These are phyloP conservation scores for Anthostomella pinea DNA, from an alignment of 2,329 filamentous ascomycete genomes.

Conservation along the genomic window DNA sequence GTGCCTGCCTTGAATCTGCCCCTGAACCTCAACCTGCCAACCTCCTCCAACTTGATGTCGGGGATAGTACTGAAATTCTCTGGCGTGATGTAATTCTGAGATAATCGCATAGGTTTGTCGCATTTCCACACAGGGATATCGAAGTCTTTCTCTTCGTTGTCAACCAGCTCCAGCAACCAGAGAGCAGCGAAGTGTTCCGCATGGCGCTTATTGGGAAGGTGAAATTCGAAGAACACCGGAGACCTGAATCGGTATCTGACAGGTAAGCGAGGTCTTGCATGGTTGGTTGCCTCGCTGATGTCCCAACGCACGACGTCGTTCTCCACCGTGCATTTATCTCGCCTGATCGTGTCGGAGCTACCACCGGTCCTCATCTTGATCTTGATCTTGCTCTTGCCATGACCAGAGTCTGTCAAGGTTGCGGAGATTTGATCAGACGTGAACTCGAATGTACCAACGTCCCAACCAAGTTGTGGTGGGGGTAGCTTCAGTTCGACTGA, in stretches of 20 bases:
- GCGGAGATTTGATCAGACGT: slow-evolving; percentile 67
- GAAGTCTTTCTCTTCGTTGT: slow-evolving; percentile 73
- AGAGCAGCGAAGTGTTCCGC: slow-evolving; percentile 74
- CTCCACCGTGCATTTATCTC: slow-evolving; percentile 60
- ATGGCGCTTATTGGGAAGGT: slow-evolving; percentile 64
- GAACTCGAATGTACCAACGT: slow-evolving; percentile 93
- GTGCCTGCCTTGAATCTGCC: slow-evolving; percentile 87
- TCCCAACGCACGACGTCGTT: slow-evolving; percentile 51
- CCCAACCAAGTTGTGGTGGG: slow-evolving; percentile 85
- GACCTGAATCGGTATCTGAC: slow-evolving; percentile 89
- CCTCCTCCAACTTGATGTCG: slow-evolving; percentile 72
- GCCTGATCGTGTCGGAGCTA: slow-evolving; percentile 67
- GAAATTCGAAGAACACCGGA: slow-evolving; percentile 85
- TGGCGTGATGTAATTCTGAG: slow-evolving; percentile 89
- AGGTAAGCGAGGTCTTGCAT: slow-evolving; percentile 65
- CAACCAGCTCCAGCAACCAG: slow-evolving; percentile 82
- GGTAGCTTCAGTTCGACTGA: slow-evolving; percentile 83
- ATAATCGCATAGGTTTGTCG: slow-evolving; percentile 68
- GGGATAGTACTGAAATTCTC: slow-evolving; percentile 68
- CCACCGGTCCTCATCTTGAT: slow-evolving; percentile 81
- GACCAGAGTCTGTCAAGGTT: slow-evolving; percentile 55
- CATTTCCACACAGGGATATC: slow-evolving; percentile 92
- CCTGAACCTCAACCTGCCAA: slow-evolving; percentile 78
- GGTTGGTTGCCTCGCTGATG: slow-evolving; percentile 41
- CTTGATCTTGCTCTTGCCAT: slow-evolving; percentile 62